Conservation (phyloP, 805 yeast genomes). For the Saturnispora dispora region DNA sequence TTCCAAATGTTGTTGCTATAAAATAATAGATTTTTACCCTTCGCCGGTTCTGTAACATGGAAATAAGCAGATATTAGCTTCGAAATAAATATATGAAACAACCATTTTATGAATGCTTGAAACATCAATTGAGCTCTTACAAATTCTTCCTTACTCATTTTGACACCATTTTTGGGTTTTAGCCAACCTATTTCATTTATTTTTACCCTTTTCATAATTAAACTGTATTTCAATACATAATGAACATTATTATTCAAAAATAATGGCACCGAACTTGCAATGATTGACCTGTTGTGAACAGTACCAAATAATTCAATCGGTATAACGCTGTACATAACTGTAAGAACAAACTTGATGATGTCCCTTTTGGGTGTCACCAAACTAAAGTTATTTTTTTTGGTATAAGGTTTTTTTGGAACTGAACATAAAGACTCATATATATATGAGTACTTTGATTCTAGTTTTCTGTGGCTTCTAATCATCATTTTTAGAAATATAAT, state of each 20-base stretch:
- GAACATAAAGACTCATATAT: constrained; percentile 30
- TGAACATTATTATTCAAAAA: constrained; percentile 32
- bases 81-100: constrained; percentile 38
- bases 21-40: constrained; percentile 32
- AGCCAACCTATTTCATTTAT: constrained; percentile 49
- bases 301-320: constrained; percentile 49
- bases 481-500: constrained; percentile 18
- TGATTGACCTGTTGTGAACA: constrained; percentile 33
- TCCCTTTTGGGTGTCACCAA: constrained; percentile 24
- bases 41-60: constrained; percentile 54
- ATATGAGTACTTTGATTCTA: constrained; percentile 27
- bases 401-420: constrained; percentile 4
- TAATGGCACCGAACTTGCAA: constrained; percentile 30
- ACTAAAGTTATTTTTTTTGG: constrained; percentile 23
- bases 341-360: constrained; percentile 36
- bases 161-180: constrained; percentile 22
- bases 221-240: constrained; percentile 28
- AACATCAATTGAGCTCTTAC: constrained; percentile 30
- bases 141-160: constrained; percentile 36
- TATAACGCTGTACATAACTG: constrained; percentile 38
- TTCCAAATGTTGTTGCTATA: constrained; percentile 57
- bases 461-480: constrained; percentile 27
- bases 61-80: constrained; percentile 46
- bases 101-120: constrained; percentile 46
- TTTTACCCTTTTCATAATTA: constrained; percentile 30